phyloP scores from a whole-genome alignment of 768 basidiomycete species.

The Boletus tylopilopsis region DNA sequence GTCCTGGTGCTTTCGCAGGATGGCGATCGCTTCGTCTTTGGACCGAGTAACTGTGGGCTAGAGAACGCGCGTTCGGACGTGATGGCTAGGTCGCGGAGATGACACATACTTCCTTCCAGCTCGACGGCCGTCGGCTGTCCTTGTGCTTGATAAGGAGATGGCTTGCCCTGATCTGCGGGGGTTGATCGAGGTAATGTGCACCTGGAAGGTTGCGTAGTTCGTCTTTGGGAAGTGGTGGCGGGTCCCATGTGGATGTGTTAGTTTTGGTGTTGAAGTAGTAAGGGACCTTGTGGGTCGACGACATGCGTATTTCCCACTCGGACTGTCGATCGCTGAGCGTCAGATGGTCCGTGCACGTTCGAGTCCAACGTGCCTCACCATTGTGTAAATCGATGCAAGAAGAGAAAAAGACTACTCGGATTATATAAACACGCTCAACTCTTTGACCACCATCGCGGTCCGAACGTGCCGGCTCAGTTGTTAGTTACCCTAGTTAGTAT shows the following conservation, averaged over 20 bases:
- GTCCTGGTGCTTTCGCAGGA: conserved; percentile 60
- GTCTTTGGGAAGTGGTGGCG: conserved; percentile 53
- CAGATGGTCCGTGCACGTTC: neutral
- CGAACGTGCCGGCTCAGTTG: too few species aligned
- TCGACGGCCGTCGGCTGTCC: conserved; percentile 71
- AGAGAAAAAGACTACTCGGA: neutral
- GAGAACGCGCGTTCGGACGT: conserved; percentile 32
- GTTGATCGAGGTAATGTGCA: conserved; percentile 47
- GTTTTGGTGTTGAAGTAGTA: conserved; percentile 86
- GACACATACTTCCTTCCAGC: conserved; percentile 74
- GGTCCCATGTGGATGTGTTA: conserved; percentile 75
- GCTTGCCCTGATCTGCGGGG: conserved; percentile 80
- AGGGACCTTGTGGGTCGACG: conserved; percentile 67
- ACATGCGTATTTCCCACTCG: conserved; percentile 86
- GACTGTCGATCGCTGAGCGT: conserved; percentile 21
- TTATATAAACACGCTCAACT: conserved; percentile 12
- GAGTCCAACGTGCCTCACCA: conserved; percentile 24
- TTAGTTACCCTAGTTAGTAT: too few species aligned
- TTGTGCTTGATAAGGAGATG: conserved; percentile 93
- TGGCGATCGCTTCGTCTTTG: conserved; percentile 85
- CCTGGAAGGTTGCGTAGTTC: conserved; percentile 65
- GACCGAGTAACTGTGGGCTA: conserved; percentile 72
- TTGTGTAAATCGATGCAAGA: too few species aligned
- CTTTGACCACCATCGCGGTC: neutral
- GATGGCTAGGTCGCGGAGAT: neutral